Base-by-base conservation (phyloP, 2,329 filamentous ascomycete species). In the Myriangium duriaei region DNA sequence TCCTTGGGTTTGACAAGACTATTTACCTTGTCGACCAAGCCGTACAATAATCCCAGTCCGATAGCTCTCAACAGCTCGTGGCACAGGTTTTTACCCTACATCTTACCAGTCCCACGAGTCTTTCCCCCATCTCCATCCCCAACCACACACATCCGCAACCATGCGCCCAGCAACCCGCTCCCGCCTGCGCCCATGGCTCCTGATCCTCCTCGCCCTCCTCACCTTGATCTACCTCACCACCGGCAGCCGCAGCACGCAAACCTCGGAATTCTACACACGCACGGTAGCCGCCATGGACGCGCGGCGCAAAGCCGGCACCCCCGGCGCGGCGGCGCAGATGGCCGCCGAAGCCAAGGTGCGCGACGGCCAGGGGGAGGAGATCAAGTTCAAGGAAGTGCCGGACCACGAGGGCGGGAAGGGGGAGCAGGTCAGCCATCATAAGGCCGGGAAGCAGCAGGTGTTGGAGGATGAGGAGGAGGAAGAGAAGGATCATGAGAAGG, bases 141-240 rank as follows among this genome's bases (percentile, higher is more conserved):
- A n/a, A n/a, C n/a, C n/a, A n/a, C n/a, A n/a, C 21, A 38, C 28
- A 7, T 11, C 36, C 36, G 30, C 36, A 29, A 39, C n/a, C 15
- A 39, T 39, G 36, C 36, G 36, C 30, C 32, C 36, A 39, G 28
- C 30, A 13, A 32, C 36, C n/a, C 36, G 36, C 6, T 39, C 36
- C 16, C 36, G 36, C 29, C 32, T 39, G 16, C 36, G 36, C 16
- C 36, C 36, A 10, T 39, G 30, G 46, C 64, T 87, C 51, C 65
- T 79, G 40, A 66, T 77, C 40, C 49, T 86, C 48, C 66, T 76
- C 47, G 65, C 72, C 42, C 60, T 88, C 42, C 61, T 88, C 48
- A 68, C 78, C 32, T 63, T 80, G 39, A 65, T 92, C 48, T 85
- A 88, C 64, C 78, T 84, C 55, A 79, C 78, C 13, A 71, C 70